phyloP scores from a whole-genome alignment of 2,329 filamentous ascomycete genomes.

The Westerdykella sp. region DNA sequence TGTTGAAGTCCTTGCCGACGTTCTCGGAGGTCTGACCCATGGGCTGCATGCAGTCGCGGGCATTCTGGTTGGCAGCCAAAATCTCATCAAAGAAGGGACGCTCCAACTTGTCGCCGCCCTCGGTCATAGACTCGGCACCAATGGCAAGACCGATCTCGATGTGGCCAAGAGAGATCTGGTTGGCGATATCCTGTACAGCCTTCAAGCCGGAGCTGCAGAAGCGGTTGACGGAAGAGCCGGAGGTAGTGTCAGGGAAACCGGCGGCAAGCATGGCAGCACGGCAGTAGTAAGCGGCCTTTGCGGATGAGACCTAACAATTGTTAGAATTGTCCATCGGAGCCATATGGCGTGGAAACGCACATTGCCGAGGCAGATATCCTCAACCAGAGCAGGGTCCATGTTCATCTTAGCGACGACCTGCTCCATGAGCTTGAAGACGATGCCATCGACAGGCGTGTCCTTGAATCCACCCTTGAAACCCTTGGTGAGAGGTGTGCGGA shows the following conservation, averaged over 20 bases:
- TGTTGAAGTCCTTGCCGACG: conserved; percentile 82
- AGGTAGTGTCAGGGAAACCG: conserved; percentile 85
- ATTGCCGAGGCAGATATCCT: conserved; percentile 91
- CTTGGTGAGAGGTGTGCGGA: conserved; percentile 85
- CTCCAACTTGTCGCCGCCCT: conserved; percentile 62
- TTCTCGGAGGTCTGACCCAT: conserved; percentile 99
- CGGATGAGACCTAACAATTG: conserved; percentile 62
- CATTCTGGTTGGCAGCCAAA: conserved; percentile 61
- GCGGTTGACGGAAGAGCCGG: conserved; percentile 77
- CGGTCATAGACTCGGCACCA: conserved; percentile 84
- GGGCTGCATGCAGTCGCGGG: conserved; percentile 79
- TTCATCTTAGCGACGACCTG: conserved; percentile 58
- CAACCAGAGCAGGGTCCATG: conserved; percentile 71
- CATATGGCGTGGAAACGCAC: conserved; percentile 46
- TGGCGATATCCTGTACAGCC: conserved; percentile 89
- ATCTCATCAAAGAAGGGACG: conserved; percentile 73
- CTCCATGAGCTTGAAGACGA: conserved; percentile 77
- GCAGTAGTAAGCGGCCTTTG: conserved; percentile 82
- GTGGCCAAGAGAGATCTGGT: conserved; percentile 70
- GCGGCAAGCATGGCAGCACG: conserved; percentile 85
- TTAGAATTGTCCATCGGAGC: background rate
- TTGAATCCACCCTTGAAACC: conserved; percentile 90
- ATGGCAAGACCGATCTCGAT: conserved; percentile 86
- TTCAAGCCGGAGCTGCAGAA: conserved; percentile 98
- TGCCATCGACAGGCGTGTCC: conserved; percentile 82